phyloP scores from a whole-genome alignment of 202 grass and related monocot species.

The Musa balbisiana region DNA sequence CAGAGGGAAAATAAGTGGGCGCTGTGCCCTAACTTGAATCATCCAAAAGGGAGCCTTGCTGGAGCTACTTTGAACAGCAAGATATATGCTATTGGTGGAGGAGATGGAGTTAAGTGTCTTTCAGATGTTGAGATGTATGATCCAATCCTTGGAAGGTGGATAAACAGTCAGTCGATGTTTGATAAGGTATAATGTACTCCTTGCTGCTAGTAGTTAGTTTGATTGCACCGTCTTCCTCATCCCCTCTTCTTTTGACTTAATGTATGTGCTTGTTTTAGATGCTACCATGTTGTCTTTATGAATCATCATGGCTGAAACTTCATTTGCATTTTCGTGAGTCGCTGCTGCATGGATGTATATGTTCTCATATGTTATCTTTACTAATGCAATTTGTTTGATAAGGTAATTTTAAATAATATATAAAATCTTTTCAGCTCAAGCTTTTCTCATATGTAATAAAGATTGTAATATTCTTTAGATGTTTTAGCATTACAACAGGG shows the following conservation, averaged over 20 bases:
- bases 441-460: background rate
- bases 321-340: background rate
- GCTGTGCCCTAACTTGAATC: slow-evolving; percentile 59
- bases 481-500: background rate
- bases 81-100: slow-evolving; percentile 89
- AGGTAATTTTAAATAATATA: background rate
- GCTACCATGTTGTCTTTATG: too few species aligned
- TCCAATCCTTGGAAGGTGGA: slow-evolving; percentile 74
- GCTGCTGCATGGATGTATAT: background rate
- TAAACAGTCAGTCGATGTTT: slow-evolving; percentile 46
- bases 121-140: slow-evolving; percentile 94
- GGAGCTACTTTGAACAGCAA: slow-evolving; percentile 51
- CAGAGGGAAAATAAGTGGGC: slow-evolving; percentile 55
- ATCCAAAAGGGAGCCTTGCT: slow-evolving; percentile 65
- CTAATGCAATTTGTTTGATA: background rate
- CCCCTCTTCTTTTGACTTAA: background rate
- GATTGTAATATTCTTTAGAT: background rate
- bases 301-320: background rate
- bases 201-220: background rate
- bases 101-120: slow-evolving; percentile 52
- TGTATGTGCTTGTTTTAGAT: background rate
- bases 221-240: background rate
- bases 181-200: slow-evolving; percentile 31
- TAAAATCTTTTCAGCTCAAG: background rate
- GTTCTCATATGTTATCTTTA: background rate